These are phyloP conservation scores for slime mould (Dictyostelium discoideum) DNA, from an alignment of 78 protist genomes.

Conservation along the genomic window DNA sequence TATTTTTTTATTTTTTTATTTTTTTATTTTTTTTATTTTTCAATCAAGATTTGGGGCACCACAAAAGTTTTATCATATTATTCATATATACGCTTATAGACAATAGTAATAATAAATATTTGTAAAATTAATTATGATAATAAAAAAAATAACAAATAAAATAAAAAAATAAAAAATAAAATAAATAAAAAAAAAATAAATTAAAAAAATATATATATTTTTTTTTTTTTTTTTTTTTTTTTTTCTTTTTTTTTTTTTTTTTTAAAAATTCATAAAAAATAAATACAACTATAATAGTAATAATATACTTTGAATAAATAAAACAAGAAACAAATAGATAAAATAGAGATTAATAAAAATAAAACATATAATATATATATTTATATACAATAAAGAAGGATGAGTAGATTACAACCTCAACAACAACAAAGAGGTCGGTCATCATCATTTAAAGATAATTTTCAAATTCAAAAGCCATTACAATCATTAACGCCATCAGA, in stretches of 20 bases:
- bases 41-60: neutral
- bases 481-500: constrained; percentile 1
- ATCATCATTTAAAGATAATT: neutral
- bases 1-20: neutral
- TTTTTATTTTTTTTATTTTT: too few species aligned
- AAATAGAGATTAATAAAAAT: too few species aligned
- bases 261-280: too few species aligned
- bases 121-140: neutral
- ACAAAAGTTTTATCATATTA: neutral
- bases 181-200: neutral
- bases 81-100: neutral
- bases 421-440: neutral
- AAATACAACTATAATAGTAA: too few species aligned
- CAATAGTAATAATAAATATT: neutral
- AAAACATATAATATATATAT: too few species aligned
- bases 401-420: neutral
- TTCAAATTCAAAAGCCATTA: neutral
- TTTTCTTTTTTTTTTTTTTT: too few species aligned
- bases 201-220: neutral
- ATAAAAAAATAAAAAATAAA: neutral
- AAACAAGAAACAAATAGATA: neutral
- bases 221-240: neutral
- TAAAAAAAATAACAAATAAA: neutral
- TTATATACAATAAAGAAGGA: too few species aligned
- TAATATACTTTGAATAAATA: too few species aligned